Base-by-base conservation (phyloP, 345 rosid species). In the Lepidium aucheri region DNA sequence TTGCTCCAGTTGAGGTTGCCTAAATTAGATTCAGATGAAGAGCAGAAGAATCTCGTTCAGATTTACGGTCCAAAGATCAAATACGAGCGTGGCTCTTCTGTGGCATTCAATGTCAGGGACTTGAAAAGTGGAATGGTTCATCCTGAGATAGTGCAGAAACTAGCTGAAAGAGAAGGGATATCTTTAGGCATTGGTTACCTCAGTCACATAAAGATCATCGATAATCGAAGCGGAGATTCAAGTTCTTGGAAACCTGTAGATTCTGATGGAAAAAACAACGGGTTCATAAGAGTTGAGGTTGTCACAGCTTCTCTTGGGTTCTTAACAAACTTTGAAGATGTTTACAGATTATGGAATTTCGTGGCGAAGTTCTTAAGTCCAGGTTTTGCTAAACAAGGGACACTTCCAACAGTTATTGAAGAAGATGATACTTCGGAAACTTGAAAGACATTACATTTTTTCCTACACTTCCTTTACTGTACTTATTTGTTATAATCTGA, bases 21-120 rank as follows among this genome's bases (percentile, higher is more conserved):
- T 3, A 62, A 50, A 78, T 67, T 88, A 52, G 86, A 83, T 20
- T 85, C 85, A 18, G 86, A 79, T 63, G 78, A 74, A 42, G 89
- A 70, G 53, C 74, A 78, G 49, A 67, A 59, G 63, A 74, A 67
- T 60, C 96, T 95, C 61, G 95, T 95, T 61, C 90, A 91, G 66
- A 89, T 95, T 28, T 95, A 91, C 46, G 99, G 99, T 52, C 97
- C 99, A 3, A 95, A 95, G 76, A 89, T 95, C 58, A 95, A 95
- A 76, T 95, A 89, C 20, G 99, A 91, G 65, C 82, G 99, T 9
- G 99, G 99, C 59, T 96, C 96, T 26, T 91, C 99, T 0, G 86
- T 95, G 50, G 96, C 99, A 12, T 95, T 95, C 73, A 95, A 91
- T 63, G 70, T 95, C 61, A 81, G 95, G 77, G 88, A 89, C 57